These are phyloP conservation scores for Casuarina cunninghamiana DNA, from an alignment of 306 rosid species.

Conservation along the genomic window DNA sequence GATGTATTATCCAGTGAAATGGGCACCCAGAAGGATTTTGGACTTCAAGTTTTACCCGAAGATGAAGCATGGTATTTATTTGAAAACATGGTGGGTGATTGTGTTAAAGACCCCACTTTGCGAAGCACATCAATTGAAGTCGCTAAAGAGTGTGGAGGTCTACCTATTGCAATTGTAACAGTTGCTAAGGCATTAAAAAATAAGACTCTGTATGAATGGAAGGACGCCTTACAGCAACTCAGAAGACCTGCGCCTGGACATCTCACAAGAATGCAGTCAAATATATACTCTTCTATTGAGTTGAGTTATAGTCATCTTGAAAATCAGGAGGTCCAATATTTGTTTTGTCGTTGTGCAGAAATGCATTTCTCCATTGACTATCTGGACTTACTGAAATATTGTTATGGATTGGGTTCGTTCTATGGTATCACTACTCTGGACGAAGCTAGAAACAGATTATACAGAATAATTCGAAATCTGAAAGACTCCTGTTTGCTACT, in stretches of 20 bases:
- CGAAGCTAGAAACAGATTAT: not conserved
- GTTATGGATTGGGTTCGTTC: conserved; percentile 24
- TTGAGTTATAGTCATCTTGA: conserved; percentile 25
- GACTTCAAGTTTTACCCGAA: not conserved
- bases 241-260: not conserved
- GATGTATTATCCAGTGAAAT: not conserved
- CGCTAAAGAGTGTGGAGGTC: not conserved
- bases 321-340: not conserved
- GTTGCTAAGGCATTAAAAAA: not conserved
- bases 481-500: not conserved
- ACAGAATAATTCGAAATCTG: not conserved
- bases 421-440: not conserved
- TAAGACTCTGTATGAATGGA: not conserved
- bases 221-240: not conserved
- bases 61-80: conserved; percentile 1
- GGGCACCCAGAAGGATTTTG: not conserved
- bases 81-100: conserved; percentile 5
- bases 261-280: not conserved
- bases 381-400: conserved; percentile 14
- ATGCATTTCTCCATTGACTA: not conserved
- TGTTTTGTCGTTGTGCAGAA: conserved; percentile 33
- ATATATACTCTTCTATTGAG: conserved; percentile 13
- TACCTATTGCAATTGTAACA: not conserved
- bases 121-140: not conserved
- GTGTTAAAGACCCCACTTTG: not conserved